These are phyloP conservation scores for Arachnomyces sp. DNA, from an alignment of 2,329 filamentous ascomycete genomes.

Conservation along the genomic window DNA sequence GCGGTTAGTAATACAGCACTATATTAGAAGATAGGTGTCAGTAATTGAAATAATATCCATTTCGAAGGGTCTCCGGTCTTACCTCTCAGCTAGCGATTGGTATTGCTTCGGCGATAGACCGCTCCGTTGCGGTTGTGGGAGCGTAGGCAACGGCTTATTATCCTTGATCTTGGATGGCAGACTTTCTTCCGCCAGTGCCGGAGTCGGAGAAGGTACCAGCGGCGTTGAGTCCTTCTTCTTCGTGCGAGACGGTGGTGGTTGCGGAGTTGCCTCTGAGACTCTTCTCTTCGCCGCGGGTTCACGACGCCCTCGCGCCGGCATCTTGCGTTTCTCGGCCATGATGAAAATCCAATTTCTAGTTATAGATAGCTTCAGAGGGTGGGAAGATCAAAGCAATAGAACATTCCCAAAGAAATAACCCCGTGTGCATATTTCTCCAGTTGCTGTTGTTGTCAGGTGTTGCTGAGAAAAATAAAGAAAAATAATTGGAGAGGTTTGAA, in stretches of 20 bases:
- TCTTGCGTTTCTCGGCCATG: conserved; percentile 39
- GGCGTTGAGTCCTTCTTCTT: conserved; percentile 26
- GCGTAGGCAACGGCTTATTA: conserved; percentile 47
- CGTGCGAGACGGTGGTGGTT: conserved; percentile 23
- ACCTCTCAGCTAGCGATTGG: conserved; percentile 53
- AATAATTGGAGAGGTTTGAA: too few relatives aligned
- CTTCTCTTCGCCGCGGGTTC: conserved; percentile 38
- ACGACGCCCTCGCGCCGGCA: conserved; percentile 36
- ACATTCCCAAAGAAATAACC: too few relatives aligned
- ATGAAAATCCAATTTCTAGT: not conserved
- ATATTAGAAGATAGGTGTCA: conserved; percentile 11
- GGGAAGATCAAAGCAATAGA: too few relatives aligned
- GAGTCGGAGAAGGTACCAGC: conserved; percentile 21
- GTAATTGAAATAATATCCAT: conserved; percentile 3
- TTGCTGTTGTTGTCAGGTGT: too few relatives aligned
- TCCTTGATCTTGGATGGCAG: conserved; percentile 49
- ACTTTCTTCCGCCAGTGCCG: conserved; percentile 24
- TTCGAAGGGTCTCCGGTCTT: conserved; percentile 4
- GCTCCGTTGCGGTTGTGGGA: conserved; percentile 43
- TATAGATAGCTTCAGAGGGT: not conserved
- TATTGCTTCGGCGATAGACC: conserved; percentile 47
- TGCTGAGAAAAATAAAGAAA: too few relatives aligned
- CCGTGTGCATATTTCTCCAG: too few relatives aligned
- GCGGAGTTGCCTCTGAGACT: conserved; percentile 31
- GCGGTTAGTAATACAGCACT: conserved; percentile 52